Conservation (phyloP, 495 filamentous ascomycete species). For the Penicillium soppii region DNA sequence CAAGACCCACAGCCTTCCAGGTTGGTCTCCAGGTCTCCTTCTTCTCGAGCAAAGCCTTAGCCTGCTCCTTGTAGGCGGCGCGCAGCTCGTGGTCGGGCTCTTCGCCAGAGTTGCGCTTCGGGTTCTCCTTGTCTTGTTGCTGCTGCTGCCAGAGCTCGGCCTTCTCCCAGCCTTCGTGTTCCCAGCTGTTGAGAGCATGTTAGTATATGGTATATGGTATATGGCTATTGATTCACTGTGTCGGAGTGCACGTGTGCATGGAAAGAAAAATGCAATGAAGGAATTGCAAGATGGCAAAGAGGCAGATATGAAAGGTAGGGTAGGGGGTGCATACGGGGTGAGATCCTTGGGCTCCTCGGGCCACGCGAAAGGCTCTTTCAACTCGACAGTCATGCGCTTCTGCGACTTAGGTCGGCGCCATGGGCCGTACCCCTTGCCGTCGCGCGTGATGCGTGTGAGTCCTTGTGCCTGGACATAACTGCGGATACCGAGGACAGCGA, state of each 20-base stretch:
- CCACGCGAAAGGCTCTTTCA: constrained; percentile 81
- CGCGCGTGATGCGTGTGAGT: constrained; percentile 41
- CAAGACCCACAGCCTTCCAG: constrained; percentile 45
- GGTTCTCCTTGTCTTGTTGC: constrained; percentile 18
- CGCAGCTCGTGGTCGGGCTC: constrained; percentile 29
- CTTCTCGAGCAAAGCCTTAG: constrained; percentile 53
- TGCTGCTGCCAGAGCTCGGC: constrained; percentile 28
- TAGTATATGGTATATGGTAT: constrained; percentile 3
- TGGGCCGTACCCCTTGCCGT: constrained; percentile 41
- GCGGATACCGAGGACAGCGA: constrained; percentile 65
- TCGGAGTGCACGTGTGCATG: neutral
- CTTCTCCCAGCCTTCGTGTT: constrained; percentile 43
- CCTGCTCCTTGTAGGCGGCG: constrained; percentile 49
- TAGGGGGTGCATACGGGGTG: constrained; percentile 45
- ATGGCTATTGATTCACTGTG: neutral
- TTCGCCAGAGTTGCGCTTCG: constrained; percentile 25
- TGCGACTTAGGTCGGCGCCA: constrained; percentile 60
- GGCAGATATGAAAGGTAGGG: neutral
- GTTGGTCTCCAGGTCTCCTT: constrained; percentile 43
- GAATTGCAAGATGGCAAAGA: neutral
- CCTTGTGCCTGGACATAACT: constrained; percentile 74
- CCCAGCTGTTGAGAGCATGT: constrained; percentile 45
- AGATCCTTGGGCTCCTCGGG: constrained; percentile 62
- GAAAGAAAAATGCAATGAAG: neutral
- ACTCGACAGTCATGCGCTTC: constrained; percentile 91